phyloP scores from a whole-genome alignment of 495 filamentous ascomycete genomes.

The Tuber magnatum region DNA sequence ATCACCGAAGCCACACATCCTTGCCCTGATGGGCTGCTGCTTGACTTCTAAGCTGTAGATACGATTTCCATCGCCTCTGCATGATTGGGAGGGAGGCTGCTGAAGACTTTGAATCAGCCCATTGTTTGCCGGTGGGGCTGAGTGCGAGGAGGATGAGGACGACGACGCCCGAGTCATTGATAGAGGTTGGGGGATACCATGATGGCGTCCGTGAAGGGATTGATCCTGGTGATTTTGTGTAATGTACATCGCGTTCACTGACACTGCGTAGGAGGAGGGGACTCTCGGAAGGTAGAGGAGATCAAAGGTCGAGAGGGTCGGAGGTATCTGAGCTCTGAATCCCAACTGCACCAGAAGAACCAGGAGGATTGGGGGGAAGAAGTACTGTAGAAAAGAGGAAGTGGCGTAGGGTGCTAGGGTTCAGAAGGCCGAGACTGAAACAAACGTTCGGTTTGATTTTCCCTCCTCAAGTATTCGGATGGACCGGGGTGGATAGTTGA shows the following conservation, averaged over 20 bases:
- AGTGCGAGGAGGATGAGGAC: constrained; percentile 32
- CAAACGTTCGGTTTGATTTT: constrained; percentile 20
- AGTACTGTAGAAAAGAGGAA: constrained; percentile 19
- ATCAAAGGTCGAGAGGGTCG: constrained; percentile 15
- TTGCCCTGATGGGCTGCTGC: constrained; percentile 87
- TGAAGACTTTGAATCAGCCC: constrained; percentile 32
- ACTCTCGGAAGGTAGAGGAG: constrained; percentile 11
- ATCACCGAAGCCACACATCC: constrained; percentile 98
- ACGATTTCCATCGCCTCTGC: constrained; percentile 44
- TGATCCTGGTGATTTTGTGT: constrained; percentile 25
- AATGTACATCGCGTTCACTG: constrained; percentile 35
- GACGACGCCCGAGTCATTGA: constrained; percentile 35
- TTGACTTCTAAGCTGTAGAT: constrained; percentile 68
- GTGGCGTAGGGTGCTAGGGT: constrained; percentile 19
- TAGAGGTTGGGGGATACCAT: constrained; percentile 29
- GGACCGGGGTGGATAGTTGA: not conserved
- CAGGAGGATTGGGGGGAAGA: constrained; percentile 10
- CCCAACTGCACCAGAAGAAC: constrained; percentile 7
- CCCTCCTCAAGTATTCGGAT: not conserved
- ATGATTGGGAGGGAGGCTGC: constrained; percentile 33
- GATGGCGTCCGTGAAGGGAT: constrained; percentile 21
- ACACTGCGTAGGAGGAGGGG: constrained; percentile 22
- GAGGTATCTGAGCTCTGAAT: constrained; percentile 32
- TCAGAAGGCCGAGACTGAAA: constrained; percentile 17
- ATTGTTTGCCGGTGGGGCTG: constrained; percentile 29